A percentile compares a stretch with the other conserved stretches of the same genome.
Evolutionary conservation across 192 early-diverging fungal genomes (phyloP).

Genomic region (Coemansia sp.): DNA sequence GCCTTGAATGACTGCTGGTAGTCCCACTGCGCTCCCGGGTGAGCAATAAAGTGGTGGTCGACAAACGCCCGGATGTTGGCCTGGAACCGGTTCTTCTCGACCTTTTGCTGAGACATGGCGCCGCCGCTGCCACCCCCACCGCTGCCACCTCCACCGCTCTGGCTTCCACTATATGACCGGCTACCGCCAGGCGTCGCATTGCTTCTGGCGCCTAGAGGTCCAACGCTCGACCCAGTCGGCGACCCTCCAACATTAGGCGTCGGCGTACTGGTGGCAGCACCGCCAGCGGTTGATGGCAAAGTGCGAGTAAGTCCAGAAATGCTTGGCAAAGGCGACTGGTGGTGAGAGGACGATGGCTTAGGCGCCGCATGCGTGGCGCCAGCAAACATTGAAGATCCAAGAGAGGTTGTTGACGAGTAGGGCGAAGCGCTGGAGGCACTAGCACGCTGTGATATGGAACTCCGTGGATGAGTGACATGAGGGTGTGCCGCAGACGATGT

Average conservation of each 20-base stretch:
- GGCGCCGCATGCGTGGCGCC: slow-evolving; percentile 26
- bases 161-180: slow-evolving; percentile 12
- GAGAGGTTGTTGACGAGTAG: slow-evolving; percentile 14
- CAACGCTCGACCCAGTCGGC: slow-evolving; percentile 16
- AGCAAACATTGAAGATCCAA: slow-evolving; percentile 17
- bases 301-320: slow-evolving; percentile 13
- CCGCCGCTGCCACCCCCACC: background rate
- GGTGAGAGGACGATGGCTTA: slow-evolving; percentile 27
- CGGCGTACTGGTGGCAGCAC: slow-evolving; percentile 12
- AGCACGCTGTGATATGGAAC: background rate
- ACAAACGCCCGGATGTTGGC: slow-evolving; percentile 55
- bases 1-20: slow-evolving; percentile 58
- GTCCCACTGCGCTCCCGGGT: slow-evolving; percentile 39
- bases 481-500: slow-evolving; percentile 11
- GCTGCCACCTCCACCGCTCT: background rate
- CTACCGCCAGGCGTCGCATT: slow-evolving; percentile 9
- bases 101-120: slow-evolving; percentile 35
- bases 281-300: background rate
- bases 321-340: slow-evolving; percentile 9
- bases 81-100: slow-evolving; percentile 55
- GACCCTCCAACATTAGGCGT: slow-evolving; percentile 27
- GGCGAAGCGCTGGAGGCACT: slow-evolving; percentile 14
- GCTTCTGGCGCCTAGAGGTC: slow-evolving; percentile 2
- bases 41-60: slow-evolving; percentile 42
- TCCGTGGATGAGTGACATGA: background rate